Evolutionary conservation across 1,284 basidiomycete species (phyloP), one percentile per base, ranked within the genome.

Genomic region (Pterulicium gracile): DNA sequence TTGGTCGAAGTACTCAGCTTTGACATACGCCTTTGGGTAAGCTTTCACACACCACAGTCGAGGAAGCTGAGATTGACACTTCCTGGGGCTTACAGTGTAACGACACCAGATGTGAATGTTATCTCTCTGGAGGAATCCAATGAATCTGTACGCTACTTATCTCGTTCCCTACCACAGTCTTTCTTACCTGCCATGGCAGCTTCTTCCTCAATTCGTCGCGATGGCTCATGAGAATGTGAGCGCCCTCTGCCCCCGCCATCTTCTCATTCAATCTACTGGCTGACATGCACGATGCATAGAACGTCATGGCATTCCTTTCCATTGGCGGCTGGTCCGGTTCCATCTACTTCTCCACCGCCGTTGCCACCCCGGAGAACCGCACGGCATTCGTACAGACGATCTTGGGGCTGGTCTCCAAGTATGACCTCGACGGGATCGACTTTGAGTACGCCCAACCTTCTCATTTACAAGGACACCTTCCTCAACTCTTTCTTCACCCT

Each of bases 311-410:
- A 15, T 68, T 81, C 44, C 60, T 90, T 24, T 79, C 81, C 19
- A 68, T 93, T 45, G 91, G 91, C 42, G 91, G 91, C 24, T 94
- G 90, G 90, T 76, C 77, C 2, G 88, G 88, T 32, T 78, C 75
- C 3, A 63, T 52, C 13, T 81, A 62, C 62, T 94, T 81, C 62
- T 93, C 89, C 1, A 65, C 73, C 19, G 71, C 79, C 32, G 77
- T 89, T 22, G 73, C 71, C 14, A 77, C 68, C 19, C 59, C 72
- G 0, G 60, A 62, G 23, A 80, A 77, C 55, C 73, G 87, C 34
- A 74, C 76, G 3, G 67, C 67, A 0, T 91, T 94, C 53, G 78
- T 82, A 35, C 66, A 75, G 27, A 80, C 87, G 36, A 67, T 92
- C 47, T 61, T 72, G 3, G 59, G 66, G 19, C 65, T 90, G 36